Base-by-base conservation (phyloP, 345 rosid species). In the Acer negundo region DNA sequence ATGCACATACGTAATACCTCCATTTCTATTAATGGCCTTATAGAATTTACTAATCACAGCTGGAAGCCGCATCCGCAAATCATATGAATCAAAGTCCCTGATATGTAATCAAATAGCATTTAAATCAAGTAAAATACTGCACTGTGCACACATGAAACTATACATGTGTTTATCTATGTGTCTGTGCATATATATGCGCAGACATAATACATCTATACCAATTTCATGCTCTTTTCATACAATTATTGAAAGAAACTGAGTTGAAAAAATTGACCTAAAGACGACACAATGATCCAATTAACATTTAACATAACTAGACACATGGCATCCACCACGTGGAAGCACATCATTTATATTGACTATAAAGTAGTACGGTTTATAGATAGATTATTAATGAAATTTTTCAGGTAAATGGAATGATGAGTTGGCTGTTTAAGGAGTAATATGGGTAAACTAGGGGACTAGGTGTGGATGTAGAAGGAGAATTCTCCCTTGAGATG, bases 21-120 rank as follows among this genome's bases (percentile, higher is more conserved):
- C 98, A 88, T 92, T 94, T 78, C 61, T 84, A 46, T 89, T 88
- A 73, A 91, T 82, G 56, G 97, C 95, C 81, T 87, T 90, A 87
- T 81, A 78, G 13, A 93, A 82, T 78, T 77, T 84, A 85, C 99
- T 86, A 75, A 92, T 79, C 24, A 96, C 97, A 13, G 94, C 97
- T 70, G 99, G 99, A 70, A 96, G 97, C 65, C 93, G 96, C 86
- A 92, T 82, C 82, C 99, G 89, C 81, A 96, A 85, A 84, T 96
- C 99, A 90, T 89, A 96, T 73, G 89, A 80, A 85, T 96, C 99
- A 73, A 96, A 96, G 83, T 96, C 99, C 93, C 99, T 96, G 94
- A 72, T 38, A 82, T 53, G 75, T 75, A 69, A 80, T 79, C 82
- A 38, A 78, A 74, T 55, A 75, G 69, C 69, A 59, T 65, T 75